Percentiles rank a stretch among this genome's conserved stretches.
phyloP scores from a whole-genome alignment of 2,329 filamentous ascomycete genomes.

The Plenodomus biglobosus region DNA sequence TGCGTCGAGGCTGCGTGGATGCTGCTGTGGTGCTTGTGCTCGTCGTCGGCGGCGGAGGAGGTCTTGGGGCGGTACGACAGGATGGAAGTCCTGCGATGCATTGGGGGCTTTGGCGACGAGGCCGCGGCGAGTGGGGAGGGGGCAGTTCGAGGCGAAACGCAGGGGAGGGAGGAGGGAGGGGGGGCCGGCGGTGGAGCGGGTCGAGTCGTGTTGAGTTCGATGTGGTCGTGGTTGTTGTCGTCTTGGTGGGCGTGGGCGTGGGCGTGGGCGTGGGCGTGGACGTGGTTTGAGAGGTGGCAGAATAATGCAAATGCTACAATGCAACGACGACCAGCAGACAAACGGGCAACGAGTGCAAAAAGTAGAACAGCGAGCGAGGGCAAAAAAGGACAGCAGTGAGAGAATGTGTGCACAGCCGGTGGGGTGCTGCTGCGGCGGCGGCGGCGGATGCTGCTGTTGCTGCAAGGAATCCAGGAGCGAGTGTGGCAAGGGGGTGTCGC shows the following conservation, averaged over 20 bases:
- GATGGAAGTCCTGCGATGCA: slow-evolving; percentile 41
- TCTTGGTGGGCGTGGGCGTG: no score
- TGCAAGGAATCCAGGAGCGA: not conserved
- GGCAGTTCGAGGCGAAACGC: slow-evolving; percentile 4
- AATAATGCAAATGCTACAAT: not conserved
- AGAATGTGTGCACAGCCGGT: not conserved
- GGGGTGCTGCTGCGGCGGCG: not conserved
- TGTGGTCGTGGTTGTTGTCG: no score
- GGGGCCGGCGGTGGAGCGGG: no score
- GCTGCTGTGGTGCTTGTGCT: no score
- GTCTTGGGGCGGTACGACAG: slow-evolving; percentile 45
- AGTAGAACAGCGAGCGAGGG: not conserved
- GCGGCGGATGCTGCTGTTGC: not conserved
- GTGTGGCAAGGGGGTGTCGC: not conserved
- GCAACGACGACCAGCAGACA: not conserved
- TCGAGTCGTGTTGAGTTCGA: slow-evolving; percentile 2
- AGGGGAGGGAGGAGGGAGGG: not conserved
- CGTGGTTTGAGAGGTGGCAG: not conserved
- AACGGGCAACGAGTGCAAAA: not conserved
- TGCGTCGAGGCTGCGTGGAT: slow-evolving; percentile 19
- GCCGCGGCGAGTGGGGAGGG: slow-evolving; percentile 7
- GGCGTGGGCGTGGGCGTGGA: no score
- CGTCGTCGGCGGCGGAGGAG: slow-evolving; percentile 48
- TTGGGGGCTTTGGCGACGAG: slow-evolving; percentile 25
- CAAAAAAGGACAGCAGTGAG: not conserved